Percentiles rank a stretch among this genome's conserved stretches.
Conservation (phyloP, 192 early-diverging fungal species). For the Podila minutissima region DNA sequence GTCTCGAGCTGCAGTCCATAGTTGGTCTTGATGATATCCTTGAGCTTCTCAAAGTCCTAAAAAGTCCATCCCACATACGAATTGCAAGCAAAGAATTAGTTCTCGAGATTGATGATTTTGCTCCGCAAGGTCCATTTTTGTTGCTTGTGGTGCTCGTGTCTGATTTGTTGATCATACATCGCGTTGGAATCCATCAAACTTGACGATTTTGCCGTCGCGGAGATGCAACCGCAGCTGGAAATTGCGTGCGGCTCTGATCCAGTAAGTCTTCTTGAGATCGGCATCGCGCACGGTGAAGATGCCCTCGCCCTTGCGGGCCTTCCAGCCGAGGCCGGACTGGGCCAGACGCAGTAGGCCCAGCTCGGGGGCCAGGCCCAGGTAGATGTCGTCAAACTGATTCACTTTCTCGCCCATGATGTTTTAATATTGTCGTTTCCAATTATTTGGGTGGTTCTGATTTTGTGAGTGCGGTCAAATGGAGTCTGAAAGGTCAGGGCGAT, state of each 20-base stretch:
- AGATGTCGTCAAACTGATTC: conserved; percentile 64
- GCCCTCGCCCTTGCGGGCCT: conserved; percentile 62
- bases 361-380: conserved; percentile 56
- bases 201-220: conserved; percentile 77
- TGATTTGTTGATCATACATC: conserved; percentile 60
- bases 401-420: conserved; percentile 50
- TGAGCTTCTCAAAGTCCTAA: conserved; percentile 88
- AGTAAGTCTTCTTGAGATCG: conserved; percentile 79
- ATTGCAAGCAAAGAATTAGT: too few species aligned
- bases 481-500: too few species aligned
- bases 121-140: neutral
- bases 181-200: conserved; percentile 90
- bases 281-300: conserved; percentile 66
- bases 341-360: conserved; percentile 61
- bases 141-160: neutral
- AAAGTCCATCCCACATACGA: neutral
- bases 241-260: conserved; percentile 87
- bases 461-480: too few species aligned
- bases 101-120: neutral
- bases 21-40: conserved; percentile 70
- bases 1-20: conserved; percentile 82
- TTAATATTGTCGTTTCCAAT: conserved; percentile 1
- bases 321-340: conserved; percentile 79
- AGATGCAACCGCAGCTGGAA: conserved; percentile 83
- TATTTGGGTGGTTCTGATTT: neutral